Conservation (phyloP, 441 rosid genomes). For the Erodium texanum region DNA sequence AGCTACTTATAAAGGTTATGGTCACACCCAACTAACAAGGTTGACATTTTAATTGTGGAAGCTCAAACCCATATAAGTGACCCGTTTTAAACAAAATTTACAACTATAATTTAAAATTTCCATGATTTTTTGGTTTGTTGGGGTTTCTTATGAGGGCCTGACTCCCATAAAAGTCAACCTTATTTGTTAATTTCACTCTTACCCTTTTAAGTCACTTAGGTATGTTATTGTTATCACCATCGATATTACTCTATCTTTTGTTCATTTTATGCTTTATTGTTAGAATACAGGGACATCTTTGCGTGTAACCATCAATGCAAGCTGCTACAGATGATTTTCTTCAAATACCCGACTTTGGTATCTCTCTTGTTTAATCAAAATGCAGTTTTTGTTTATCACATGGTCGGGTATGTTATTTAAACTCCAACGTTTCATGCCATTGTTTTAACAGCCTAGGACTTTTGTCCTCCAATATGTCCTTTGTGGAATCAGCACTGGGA, state of each 20-base stretch:
- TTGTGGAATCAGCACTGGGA: conserved; percentile 63
- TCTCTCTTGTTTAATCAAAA: conserved; percentile 7
- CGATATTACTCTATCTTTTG: neutral
- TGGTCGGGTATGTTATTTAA: conserved; percentile 13
- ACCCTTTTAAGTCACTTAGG: neutral
- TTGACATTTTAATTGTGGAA: no score
- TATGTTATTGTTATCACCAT: conserved; percentile 7
- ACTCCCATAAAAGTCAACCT: no score
- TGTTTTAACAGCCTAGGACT: conserved; percentile 50
- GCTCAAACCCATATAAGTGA: no score
- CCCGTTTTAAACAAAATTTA: no score
- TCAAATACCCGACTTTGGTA: conserved; percentile 84
- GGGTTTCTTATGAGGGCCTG: no score
- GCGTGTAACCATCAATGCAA: conserved; percentile 85
- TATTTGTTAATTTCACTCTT: no score
- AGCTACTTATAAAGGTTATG: no score
- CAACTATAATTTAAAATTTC: no score
- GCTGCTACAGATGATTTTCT: conserved; percentile 35
- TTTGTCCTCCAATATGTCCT: conserved; percentile 89
- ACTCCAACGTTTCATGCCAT: conserved; percentile 16
- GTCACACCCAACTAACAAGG: no score
- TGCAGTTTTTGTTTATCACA: neutral
- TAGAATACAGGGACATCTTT: conserved; percentile 76
- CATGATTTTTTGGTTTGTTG: neutral
- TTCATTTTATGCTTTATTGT: conserved; percentile 20